phyloP scores from a whole-genome alignment of 176 grass and related monocot genomes.

The Oryza meridionalis region DNA sequence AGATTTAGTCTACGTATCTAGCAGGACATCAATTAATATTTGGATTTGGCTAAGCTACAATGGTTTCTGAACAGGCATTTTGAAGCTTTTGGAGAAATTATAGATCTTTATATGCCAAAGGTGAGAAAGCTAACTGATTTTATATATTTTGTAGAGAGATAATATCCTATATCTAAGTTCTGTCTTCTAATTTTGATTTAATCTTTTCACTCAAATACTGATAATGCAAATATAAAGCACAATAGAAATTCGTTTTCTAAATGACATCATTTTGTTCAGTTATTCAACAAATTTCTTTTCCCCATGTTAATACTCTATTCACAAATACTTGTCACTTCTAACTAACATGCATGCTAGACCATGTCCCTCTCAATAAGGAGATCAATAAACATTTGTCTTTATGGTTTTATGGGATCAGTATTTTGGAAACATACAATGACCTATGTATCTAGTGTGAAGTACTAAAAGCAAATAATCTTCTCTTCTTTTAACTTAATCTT shows the following conservation, averaged over 20 bases:
- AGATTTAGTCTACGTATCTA: slow-evolving; percentile 7
- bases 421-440: not conserved
- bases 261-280: slow-evolving; percentile 4
- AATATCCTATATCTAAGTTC: slow-evolving; percentile 1
- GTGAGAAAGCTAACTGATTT: slow-evolving; percentile 44
- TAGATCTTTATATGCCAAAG: slow-evolving; percentile 88
- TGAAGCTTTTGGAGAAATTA: slow-evolving; percentile 77
- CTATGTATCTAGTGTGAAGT: not conserved
- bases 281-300: not conserved
- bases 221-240: not conserved
- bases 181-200: not conserved
- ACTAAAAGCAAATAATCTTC: not conserved
- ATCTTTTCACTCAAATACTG: slow-evolving; percentile 16
- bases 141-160: not conserved
- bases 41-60: slow-evolving; percentile 27
- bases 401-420: not conserved
- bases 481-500: not conserved
- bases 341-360: not conserved
- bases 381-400: not conserved
- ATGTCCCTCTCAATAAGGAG: not conserved
- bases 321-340: not conserved
- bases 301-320: not conserved
- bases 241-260: not conserved
- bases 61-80: slow-evolving; percentile 66
- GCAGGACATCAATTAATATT: not conserved